A percentile compares a stretch with the other conserved stretches of the same genome.
Conservation (phyloP, 306 rosid species). For the Sechiopsis laciniata region DNA sequence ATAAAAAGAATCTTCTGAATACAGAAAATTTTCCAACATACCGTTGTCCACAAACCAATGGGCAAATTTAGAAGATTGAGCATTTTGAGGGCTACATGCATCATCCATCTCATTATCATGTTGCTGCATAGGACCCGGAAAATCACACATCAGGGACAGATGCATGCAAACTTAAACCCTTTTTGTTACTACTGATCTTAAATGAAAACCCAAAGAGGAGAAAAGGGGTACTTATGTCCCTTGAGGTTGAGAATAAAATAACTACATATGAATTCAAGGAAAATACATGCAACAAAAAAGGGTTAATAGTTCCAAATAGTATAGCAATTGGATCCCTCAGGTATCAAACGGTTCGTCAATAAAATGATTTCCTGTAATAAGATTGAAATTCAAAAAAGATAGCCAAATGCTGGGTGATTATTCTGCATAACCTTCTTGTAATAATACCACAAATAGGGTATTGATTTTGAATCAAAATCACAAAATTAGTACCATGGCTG, state of each 20-base stretch:
- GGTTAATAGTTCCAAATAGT: neutral
- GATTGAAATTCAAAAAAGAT: neutral
- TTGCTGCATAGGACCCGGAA: slow-evolving; percentile 30
- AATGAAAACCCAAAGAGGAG: slow-evolving; percentile 1
- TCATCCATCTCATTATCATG: slow-evolving; percentile 50
- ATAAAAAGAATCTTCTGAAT: slow-evolving; percentile 27
- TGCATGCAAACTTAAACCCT: neutral
- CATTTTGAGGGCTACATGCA: slow-evolving; percentile 44
- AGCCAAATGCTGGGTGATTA: neutral
- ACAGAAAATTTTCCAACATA: slow-evolving; percentile 22
- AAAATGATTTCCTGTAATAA: slow-evolving; percentile 1
- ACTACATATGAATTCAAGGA: neutral
- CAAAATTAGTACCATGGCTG: neutral
- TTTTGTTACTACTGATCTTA: neutral
- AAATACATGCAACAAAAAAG: neutral
- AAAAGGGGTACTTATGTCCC: neutral
- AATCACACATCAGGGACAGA: slow-evolving; percentile 10
- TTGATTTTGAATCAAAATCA: slow-evolving; percentile 6
- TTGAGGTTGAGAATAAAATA: neutral
- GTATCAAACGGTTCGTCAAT: neutral
- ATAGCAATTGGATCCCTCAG: neutral
- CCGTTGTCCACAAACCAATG: slow-evolving; percentile 91
- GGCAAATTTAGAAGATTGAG: slow-evolving; percentile 82
- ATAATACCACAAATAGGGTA: neutral
- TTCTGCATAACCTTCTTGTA: neutral